phyloP scores from a whole-genome alignment of 2,329 filamentous ascomycete genomes.

The Pseudogymnoascus sp. region DNA sequence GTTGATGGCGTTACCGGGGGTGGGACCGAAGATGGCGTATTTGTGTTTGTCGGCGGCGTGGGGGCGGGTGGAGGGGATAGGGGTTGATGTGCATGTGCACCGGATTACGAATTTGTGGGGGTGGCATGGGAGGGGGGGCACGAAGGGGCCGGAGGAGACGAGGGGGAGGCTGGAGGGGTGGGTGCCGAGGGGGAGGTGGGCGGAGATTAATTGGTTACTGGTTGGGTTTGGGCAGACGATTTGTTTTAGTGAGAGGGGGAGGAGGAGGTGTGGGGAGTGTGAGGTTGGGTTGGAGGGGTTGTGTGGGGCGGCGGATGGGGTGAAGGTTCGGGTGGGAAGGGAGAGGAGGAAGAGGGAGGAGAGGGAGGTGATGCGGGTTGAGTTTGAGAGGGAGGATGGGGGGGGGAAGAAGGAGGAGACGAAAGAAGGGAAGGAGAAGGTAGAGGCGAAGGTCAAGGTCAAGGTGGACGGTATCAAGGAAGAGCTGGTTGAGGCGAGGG shows the following conservation, averaged over 20 bases:
- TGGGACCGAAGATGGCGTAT: slow-evolving; percentile 70
- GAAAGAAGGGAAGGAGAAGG: slow-evolving; percentile 25
- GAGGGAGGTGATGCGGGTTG: slow-evolving; percentile 26
- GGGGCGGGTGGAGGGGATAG: slow-evolving; percentile 47
- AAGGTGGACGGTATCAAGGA: not conserved
- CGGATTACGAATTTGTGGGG: slow-evolving; percentile 68
- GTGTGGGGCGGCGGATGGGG: slow-evolving; percentile 63
- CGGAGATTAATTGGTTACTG: slow-evolving; percentile 64
- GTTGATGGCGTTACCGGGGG: slow-evolving; percentile 55
- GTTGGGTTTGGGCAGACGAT: slow-evolving; percentile 67
- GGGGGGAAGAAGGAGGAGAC: slow-evolving; percentile 19
- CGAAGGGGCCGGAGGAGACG: slow-evolving; percentile 59
- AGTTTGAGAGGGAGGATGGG: slow-evolving; percentile 26
- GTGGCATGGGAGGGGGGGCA: slow-evolving; percentile 49
- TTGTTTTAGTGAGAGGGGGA: slow-evolving; percentile 37
- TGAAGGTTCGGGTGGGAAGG: slow-evolving; percentile 50
- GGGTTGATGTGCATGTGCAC: slow-evolving; percentile 69
- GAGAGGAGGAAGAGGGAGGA: slow-evolving; percentile 38
- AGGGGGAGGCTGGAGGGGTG: slow-evolving; percentile 54
- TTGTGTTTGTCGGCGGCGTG: slow-evolving; percentile 62
- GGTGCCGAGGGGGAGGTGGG: slow-evolving; percentile 62
- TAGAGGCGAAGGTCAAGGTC: not conserved
- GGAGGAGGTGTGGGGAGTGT: slow-evolving; percentile 68
- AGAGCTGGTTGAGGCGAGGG: not conserved
- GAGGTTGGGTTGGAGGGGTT: slow-evolving; percentile 66